Evolutionary conservation across 176 grass and related monocot species (phyloP).

Genomic region (Lolium rigidum): DNA sequence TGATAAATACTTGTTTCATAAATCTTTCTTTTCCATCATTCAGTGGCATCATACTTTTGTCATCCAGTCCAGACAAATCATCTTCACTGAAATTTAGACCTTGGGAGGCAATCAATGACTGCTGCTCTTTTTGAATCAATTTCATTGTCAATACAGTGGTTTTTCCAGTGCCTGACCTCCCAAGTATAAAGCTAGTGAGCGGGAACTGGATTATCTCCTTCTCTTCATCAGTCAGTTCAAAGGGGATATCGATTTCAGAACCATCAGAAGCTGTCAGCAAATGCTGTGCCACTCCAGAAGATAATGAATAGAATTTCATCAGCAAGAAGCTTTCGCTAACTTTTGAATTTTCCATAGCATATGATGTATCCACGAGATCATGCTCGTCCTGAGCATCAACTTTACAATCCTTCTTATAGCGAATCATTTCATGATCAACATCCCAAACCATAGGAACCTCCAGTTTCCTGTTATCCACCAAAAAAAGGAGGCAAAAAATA

Average conservation of each 20-base stretch:
- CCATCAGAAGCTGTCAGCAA: constrained; percentile 85
- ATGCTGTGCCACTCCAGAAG: constrained; percentile 70
- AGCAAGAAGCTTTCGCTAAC: constrained; percentile 87
- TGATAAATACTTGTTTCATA: constrained; percentile 87
- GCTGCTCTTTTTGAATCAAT: constrained; percentile 77
- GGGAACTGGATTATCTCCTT: constrained; percentile 73
- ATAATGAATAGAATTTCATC: constrained; percentile 92
- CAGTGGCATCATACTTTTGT: neutral
- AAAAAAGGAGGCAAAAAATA: constrained; percentile 28
- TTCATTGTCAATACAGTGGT: constrained; percentile 90
- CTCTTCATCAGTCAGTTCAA: constrained; percentile 89
- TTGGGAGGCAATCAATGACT: constrained; percentile 64
- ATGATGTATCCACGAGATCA: constrained; percentile 31
- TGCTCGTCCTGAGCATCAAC: constrained; percentile 42
- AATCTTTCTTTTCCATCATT: constrained; percentile 35
- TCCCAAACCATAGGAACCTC: constrained; percentile 79
- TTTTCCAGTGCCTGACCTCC: constrained; percentile 91
- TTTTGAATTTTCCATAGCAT: constrained; percentile 73
- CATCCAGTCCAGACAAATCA: constrained; percentile 22
- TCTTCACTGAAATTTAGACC: constrained; percentile 33
- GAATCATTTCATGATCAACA: constrained; percentile 46
- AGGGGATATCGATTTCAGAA: constrained; percentile 73
- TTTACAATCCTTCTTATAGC: constrained; percentile 53
- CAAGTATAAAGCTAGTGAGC: constrained; percentile 79
- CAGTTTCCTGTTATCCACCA: constrained; percentile 52